These are phyloP conservation scores for Blastobotrys chiropterorum DNA, from an alignment of 805 yeast genomes.

Conservation along the genomic window DNA sequence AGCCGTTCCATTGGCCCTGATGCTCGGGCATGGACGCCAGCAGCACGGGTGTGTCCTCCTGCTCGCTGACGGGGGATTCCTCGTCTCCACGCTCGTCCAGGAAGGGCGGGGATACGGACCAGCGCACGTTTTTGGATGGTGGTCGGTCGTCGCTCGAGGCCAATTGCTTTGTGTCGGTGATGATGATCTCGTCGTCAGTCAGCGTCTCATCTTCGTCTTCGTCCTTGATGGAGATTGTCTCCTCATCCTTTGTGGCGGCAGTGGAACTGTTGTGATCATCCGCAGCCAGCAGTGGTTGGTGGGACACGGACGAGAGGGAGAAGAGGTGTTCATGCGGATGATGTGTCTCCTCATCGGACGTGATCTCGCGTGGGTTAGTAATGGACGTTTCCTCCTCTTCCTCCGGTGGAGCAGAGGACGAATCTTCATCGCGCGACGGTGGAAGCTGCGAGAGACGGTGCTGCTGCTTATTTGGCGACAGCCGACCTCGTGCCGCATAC, in stretches of 20 bases:
- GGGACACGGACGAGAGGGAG: neutral
- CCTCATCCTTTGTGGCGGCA: neutral
- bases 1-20: conserved; percentile 3
- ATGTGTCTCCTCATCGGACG: neutral
- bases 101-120: conserved; percentile 10
- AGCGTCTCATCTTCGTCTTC: conserved; percentile 1
- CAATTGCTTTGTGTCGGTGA: neutral
- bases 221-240: neutral
- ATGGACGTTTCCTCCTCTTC: neutral
- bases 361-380: neutral
- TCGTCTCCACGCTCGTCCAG: conserved; percentile 13
- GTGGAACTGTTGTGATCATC: neutral
- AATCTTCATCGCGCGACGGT: too few species aligned
- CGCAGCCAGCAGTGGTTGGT: neutral
- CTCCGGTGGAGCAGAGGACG: too few species aligned
- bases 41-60: conserved; percentile 9
- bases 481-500: neutral
- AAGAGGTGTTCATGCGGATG: neutral
- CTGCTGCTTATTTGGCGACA: neutral
- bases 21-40: conserved; percentile 3
- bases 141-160: neutral
- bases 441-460: neutral
- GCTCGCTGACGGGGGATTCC: conserved; percentile 12
- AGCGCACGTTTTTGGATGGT: neutral
- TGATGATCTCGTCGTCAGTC: neutral